These are phyloP conservation scores for Friedmanniomyces endolithicus DNA, from an alignment of 495 filamentous ascomycete genomes.

Conservation along the genomic window DNA sequence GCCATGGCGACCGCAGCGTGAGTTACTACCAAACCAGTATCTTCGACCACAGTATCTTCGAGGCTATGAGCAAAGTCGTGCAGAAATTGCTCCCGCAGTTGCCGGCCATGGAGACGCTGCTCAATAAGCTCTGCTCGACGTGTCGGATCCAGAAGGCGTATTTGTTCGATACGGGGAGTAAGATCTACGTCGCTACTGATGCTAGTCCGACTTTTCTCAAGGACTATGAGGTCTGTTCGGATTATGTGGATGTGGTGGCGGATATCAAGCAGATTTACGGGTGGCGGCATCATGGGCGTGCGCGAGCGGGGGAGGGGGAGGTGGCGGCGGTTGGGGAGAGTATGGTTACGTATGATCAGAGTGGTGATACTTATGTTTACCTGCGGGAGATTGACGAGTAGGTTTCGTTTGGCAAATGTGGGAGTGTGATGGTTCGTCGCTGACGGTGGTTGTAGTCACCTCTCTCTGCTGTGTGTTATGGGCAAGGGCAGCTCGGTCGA, in stretches of 20 bases:
- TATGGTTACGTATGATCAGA: slow-evolving; percentile 56
- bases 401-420: slow-evolving; percentile 16
- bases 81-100: slow-evolving; percentile 92
- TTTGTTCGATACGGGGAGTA: slow-evolving; percentile 88
- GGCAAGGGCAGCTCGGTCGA: slow-evolving; percentile 31
- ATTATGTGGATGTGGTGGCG: slow-evolving; percentile 95
- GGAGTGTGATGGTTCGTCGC: too few relatives aligned
- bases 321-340: slow-evolving; percentile 62
- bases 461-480: slow-evolving; percentile 36
- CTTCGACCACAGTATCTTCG: slow-evolving; percentile 96
- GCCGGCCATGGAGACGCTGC: slow-evolving; percentile 77
- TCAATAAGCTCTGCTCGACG: slow-evolving; percentile 76
- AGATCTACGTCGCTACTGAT: slow-evolving; percentile 96
- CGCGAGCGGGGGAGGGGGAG: slow-evolving; percentile 47
- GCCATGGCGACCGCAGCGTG: slow-evolving; percentile 82
- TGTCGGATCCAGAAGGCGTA: slow-evolving; percentile 96
- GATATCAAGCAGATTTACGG: slow-evolving; percentile 93
- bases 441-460: slow-evolving; percentile 17
- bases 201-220: slow-evolving; percentile 82
- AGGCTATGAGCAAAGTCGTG: slow-evolving; percentile 94
- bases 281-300: slow-evolving; percentile 51
- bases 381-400: slow-evolving; percentile 85
- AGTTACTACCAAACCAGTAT: slow-evolving; percentile 91
- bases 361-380: slow-evolving; percentile 68
- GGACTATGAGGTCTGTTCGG: slow-evolving; percentile 92